These are phyloP conservation scores for Pseudogymnoascus sp. DNA, from an alignment of 2,329 filamentous ascomycete genomes.

Conservation along the genomic window DNA sequence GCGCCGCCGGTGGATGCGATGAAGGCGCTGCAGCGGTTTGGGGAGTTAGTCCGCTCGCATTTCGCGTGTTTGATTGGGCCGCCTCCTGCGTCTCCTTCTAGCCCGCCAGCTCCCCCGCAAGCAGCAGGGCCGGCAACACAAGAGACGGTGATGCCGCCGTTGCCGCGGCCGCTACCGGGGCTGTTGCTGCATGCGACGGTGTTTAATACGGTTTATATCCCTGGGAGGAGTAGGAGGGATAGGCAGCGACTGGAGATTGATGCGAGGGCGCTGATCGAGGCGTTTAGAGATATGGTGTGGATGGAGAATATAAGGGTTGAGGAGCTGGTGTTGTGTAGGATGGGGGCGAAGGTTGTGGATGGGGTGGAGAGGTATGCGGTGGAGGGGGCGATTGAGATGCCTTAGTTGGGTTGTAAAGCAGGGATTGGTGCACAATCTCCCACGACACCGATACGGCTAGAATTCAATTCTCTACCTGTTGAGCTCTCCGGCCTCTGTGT, in stretches of 20 bases:
- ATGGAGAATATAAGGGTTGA: conserved; percentile 59
- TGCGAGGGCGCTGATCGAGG: conserved; percentile 45
- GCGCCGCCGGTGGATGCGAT: conserved; percentile 45
- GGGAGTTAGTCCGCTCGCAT: neutral
- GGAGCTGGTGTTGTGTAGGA: conserved; percentile 69
- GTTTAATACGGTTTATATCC: conserved; percentile 73
- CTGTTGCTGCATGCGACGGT: conserved; percentile 78
- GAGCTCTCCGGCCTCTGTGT: neutral
- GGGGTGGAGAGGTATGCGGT: conserved; percentile 22
- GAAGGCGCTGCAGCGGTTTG: neutral
- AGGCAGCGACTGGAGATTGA: conserved; percentile 35
- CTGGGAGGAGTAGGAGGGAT: neutral
- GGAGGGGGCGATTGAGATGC: conserved; percentile 20
- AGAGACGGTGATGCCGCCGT: neutral
- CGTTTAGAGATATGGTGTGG: conserved; percentile 62
- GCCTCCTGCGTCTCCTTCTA: neutral
- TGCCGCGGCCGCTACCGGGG: neutral
- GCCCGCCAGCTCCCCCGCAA: neutral
- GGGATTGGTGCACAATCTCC: neutral
- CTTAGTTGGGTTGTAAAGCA: neutral
- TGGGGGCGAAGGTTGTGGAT: conserved; percentile 56
- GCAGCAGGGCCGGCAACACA: neutral
- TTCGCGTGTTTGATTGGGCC: neutral
- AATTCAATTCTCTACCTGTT: neutral
- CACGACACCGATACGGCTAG: neutral